phyloP scores from a whole-genome alignment of 2,329 filamentous ascomycete genomes.

The Blastomyces gilchristii region DNA sequence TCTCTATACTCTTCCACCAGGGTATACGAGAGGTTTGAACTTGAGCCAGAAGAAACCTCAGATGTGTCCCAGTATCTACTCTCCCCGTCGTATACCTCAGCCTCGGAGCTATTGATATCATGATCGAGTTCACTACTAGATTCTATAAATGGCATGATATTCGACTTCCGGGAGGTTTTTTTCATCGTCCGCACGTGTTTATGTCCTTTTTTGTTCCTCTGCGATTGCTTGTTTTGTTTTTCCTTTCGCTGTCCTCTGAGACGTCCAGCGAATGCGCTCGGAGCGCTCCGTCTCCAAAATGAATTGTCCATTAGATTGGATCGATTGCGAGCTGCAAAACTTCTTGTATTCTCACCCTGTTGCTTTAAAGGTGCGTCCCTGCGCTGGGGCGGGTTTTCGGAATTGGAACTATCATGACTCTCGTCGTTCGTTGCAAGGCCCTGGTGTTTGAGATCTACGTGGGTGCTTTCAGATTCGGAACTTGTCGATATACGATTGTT shows the following conservation, averaged over 20 bases:
- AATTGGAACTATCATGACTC: background rate
- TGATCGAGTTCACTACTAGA: background rate
- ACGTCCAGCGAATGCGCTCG: slow-evolving; percentile 2
- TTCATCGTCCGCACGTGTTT: background rate
- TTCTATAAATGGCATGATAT: background rate
- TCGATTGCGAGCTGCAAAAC: background rate
- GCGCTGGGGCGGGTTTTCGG: background rate
- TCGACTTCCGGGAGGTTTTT: background rate
- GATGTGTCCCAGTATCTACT: slow-evolving; percentile 8
- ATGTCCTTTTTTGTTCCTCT: background rate
- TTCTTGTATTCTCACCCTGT: background rate
- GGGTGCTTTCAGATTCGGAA: background rate
- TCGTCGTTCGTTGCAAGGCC: background rate
- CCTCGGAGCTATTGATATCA: background rate
- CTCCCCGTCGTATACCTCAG: background rate
- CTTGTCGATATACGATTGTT: background rate
- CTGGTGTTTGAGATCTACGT: background rate
- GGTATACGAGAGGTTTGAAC: slow-evolving; percentile 1
- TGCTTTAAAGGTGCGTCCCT: background rate
- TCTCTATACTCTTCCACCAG: slow-evolving; percentile 6
- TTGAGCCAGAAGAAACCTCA: slow-evolving; percentile 8
- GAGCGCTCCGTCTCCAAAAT: slow-evolving; percentile 1
- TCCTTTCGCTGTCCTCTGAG: background rate
- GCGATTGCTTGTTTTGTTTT: background rate
- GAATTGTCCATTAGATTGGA: background rate